Base-by-base conservation (phyloP, 2,329 filamentous ascomycete genomes). In the Calonectria montana region DNA sequence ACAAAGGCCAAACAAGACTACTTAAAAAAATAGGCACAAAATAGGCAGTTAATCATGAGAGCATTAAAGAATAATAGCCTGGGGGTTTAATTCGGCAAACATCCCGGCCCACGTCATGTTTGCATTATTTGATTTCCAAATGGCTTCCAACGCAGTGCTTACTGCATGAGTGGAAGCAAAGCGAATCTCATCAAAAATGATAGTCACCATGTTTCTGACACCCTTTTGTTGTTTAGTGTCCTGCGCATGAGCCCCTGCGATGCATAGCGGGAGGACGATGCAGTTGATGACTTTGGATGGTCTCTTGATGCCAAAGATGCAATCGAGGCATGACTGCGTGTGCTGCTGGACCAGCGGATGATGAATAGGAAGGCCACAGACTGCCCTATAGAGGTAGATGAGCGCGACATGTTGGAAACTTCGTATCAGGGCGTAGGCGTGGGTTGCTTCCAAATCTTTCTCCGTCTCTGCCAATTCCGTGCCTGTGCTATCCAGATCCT, bases 301-400 rank as follows among this genome's bases (percentile, higher is more conserved):
- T 2, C 81, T 78, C 25, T 78, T 76, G 5, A 82, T 81, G 13
- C 84, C 83, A 5, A 82, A 80, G 18, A 84, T 82, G 13, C 83
- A 80, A 10, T 82, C 80, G 5, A 85, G 79, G 13, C 82, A 84
- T 1, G 80, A 79, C 6, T 80, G 77, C 0, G 84, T 82, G 29
- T 83, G 78, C 41, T 85, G 80, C 25, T 87, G 85, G 0, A 86
- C 84, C 0, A 86, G 76, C 2, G 77, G 79, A 68, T 87, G 84
- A 2, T 77, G 77, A 2, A 82, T 79, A 2, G 83, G 80, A 4
- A 86, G 76, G 0, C 83, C 81, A 65, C 84, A 86, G 3, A 87
- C 76, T 21, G 84, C 84, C 41, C 85, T 79, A 65, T 86, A 87
- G 1, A 86, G 76, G 67, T 85, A 86, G 8, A 87, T 83, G 7